Conservation (phyloP, 495 filamentous ascomycete genomes). For the Amniculicola lignicola region DNA sequence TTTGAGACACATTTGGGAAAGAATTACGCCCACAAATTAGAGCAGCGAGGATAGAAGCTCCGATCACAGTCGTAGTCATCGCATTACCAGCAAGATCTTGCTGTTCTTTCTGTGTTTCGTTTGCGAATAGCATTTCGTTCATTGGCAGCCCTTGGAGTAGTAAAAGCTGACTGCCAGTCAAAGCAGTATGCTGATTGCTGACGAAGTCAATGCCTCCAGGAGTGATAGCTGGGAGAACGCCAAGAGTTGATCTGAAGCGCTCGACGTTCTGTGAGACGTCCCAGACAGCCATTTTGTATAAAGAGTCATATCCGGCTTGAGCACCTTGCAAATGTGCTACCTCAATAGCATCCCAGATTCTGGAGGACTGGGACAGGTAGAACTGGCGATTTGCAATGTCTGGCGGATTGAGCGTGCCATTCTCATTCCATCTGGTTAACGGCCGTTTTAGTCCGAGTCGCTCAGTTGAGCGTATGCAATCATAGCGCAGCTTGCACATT, state of each 20-base stretch:
- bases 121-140: conserved; percentile 58
- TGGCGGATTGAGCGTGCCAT: conserved; percentile 49
- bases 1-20: conserved; percentile 10
- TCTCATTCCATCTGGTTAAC: conserved; percentile 56
- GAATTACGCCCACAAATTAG: conserved; percentile 47
- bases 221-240: conserved; percentile 68
- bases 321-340: conserved; percentile 53
- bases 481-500: conserved; percentile 52
- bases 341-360: conserved; percentile 68
- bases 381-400: conserved; percentile 56
- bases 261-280: conserved; percentile 80
- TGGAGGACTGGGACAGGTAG: conserved; percentile 49
- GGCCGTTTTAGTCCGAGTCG: conserved; percentile 53
- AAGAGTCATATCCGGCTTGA: conserved; percentile 51
- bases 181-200: conserved; percentile 58
- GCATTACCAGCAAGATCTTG: conserved; percentile 80
- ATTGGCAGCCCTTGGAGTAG: conserved; percentile 70
- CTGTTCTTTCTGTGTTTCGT: conserved; percentile 62
- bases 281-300: conserved; percentile 60
- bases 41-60: conserved; percentile 56
- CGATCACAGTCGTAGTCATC: conserved; percentile 75
- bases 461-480: conserved; percentile 47
- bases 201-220: conserved; percentile 63
- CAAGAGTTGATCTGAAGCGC: conserved; percentile 52
- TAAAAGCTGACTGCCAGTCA: conserved; percentile 66